Percentiles rank a stretch among this genome's conserved stretches.
Evolutionary conservation across 768 basidiomycete species (phyloP).

Genomic region (Macrolepiota fuliginosa): DNA sequence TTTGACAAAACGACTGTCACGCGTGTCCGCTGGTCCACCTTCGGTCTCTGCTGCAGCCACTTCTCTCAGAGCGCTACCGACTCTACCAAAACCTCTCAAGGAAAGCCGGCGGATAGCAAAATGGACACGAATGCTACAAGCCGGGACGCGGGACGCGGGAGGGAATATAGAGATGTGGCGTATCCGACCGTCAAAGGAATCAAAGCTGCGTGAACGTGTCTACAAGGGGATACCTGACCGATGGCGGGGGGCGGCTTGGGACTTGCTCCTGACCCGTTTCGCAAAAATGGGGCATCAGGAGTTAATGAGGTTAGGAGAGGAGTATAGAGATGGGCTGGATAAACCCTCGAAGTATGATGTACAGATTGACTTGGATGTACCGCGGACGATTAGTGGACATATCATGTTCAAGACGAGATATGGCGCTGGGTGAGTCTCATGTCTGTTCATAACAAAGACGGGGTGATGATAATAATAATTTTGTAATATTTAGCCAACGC

Average conservation of each 20-base stretch:
- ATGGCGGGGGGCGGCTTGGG: constrained; percentile 94
- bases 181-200: constrained; percentile 60
- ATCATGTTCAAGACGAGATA: constrained; percentile 94
- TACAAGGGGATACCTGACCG: constrained; percentile 98
- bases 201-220: constrained; percentile 68
- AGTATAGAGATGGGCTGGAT: constrained; percentile 67
- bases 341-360: constrained; percentile 88
- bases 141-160: constrained; percentile 66
- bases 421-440: constrained; percentile 76
- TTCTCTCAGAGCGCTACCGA: constrained; percentile 46
- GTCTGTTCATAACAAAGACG: background rate
- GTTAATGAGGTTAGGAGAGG: constrained; percentile 38
- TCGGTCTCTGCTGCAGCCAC: constrained; percentile 44
- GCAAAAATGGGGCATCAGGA: constrained; percentile 45
- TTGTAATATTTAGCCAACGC: constrained; percentile 63
- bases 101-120: constrained; percentile 82
- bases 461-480: background rate
- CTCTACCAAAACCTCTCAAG: constrained; percentile 47
- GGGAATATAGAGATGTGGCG: constrained; percentile 76
- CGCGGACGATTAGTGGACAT: constrained; percentile 93
- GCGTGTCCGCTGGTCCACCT: constrained; percentile 42
- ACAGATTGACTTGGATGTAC: constrained; percentile 97
- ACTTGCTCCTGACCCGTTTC: constrained; percentile 63
- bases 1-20: constrained; percentile 54
- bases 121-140: constrained; percentile 90